Percentiles rank a stretch among this genome's conserved stretches.
Evolutionary conservation across 1,284 basidiomycete species (phyloP).

Genomic region (Xanthoconium separans): DNA sequence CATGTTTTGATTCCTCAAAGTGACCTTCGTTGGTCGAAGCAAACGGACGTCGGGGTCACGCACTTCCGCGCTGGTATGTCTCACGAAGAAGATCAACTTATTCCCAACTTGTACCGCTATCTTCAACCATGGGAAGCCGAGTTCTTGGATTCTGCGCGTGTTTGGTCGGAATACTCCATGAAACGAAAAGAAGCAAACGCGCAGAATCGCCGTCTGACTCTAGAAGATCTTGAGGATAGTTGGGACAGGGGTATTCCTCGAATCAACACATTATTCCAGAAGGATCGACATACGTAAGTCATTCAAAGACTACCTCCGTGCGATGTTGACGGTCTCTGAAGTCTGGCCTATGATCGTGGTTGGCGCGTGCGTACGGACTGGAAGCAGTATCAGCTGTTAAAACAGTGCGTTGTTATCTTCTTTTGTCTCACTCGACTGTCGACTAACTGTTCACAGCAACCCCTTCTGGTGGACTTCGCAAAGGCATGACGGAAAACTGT

Average conservation of each 20-base stretch:
- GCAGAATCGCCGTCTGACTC: conserved; percentile 91
- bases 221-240: conserved; percentile 97
- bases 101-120: conserved; percentile 97
- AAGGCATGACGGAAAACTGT: conserved; percentile 96
- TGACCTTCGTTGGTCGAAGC: conserved; percentile 97
- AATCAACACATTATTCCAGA: conserved; percentile 97
- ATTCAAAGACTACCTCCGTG: conserved; percentile 38
- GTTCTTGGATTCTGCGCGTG: conserved; percentile 96
- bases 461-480: conserved; percentile 99
- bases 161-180: conserved; percentile 99
- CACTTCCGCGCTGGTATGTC: conserved; percentile 99
- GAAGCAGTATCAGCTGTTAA: conserved; percentile 96
- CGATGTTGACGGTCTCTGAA: conserved; percentile 49
- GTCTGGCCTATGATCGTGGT: conserved; percentile 95
- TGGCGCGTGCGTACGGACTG: conserved; percentile 96
- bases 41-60: conserved; percentile 94
- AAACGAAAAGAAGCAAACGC: conserved; percentile 99
- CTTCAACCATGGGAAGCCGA: conserved; percentile 99
- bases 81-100: conserved; percentile 91
- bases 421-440: neutral
- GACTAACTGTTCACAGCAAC: conserved; percentile 51
- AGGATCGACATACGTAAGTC: conserved; percentile 90
- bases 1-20: conserved; percentile 98
- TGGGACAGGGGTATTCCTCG: conserved; percentile 99
- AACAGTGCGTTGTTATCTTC: conserved; percentile 56